Base-by-base conservation (phyloP, 495 filamentous ascomycete genomes). In the Daldinia vernicosa region DNA sequence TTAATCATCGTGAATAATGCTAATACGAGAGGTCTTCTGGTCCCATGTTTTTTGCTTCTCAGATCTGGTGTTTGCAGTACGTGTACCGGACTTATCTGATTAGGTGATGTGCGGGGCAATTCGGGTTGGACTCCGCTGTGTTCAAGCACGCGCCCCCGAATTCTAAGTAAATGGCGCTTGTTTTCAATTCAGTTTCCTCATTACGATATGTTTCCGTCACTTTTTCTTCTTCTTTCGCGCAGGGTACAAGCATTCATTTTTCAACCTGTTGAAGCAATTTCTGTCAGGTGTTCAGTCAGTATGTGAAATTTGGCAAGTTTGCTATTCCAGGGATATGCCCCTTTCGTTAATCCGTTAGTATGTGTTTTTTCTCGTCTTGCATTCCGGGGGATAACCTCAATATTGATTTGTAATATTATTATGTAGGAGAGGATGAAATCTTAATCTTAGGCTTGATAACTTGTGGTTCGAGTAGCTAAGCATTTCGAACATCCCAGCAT, bases 1-100 rank as follows among this genome's bases (percentile, higher is more conserved):
- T 52, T 67, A 63, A 53, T 15, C 50, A 59, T 54, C 3, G 53
- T 66, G 53, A 57, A 45, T 43, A 24, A 39, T 57, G 27, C 27
- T 33, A 35, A 33, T 57, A 47, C 9, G 19, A 47, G 24, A 47
- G 19, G 43, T 14, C 17, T 47, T 24, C n/a, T n/a, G 4, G 9
- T 24, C 43, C 17, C 19, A 24, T 47, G 19, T 3, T 24, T 19
- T 24, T 47, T 22, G n/a, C n/a, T 24, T 22, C 22, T 24, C 3
- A 4, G 22, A 47, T 47, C 2, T 24, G 8, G 3, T 22, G 19
- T 7, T 17, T 40, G 39, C n/a, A 6, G 4, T 40, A n/a, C 6
- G 7, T 17, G 37, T 40, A 40, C 15, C 15, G 39, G 4, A 17
- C 9, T 5, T 47, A 22, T 12, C 19, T 47, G 17, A 11, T 24